Conservation (phyloP, 1,139 yeast species). For the Blastobotrys arbuscula region DNA sequence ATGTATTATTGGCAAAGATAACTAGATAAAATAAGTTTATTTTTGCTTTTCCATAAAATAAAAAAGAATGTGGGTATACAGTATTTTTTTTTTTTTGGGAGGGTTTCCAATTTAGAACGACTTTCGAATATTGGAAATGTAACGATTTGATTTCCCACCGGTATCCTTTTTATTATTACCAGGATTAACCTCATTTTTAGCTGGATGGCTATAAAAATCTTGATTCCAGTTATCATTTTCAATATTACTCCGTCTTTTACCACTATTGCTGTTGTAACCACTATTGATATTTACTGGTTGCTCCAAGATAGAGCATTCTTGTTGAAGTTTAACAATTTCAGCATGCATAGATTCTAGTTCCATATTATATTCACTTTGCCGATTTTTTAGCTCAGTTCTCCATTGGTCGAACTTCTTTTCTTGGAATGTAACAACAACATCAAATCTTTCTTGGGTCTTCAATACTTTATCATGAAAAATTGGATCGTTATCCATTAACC, state of each 20-base stretch:
- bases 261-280: not conserved
- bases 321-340: slow-evolving; percentile 3
- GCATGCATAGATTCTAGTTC: slow-evolving; percentile 48
- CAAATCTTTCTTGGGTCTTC: slow-evolving; percentile 43
- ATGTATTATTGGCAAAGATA: no score
- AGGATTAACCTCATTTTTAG: not conserved
- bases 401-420: slow-evolving; percentile 62
- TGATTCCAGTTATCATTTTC: not conserved
- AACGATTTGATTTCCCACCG: not conserved
- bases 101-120: no score
- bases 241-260: not conserved
- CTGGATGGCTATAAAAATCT: not conserved
- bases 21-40: no score
- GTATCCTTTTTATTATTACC: not conserved
- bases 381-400: slow-evolving; percentile 51
- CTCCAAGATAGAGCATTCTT: not conserved
- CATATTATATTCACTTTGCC: slow-evolving; percentile 51
- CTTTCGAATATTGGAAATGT: not conserved
- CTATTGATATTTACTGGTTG: not conserved
- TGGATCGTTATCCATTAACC: slow-evolving; percentile 43
- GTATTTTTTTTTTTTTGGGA: no score
- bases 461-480: slow-evolving; percentile 44
- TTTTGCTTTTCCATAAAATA: no score
- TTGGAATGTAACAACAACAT: slow-evolving; percentile 46
- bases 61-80: no score